These are phyloP conservation scores for Komagataea norvegica DNA, from an alignment of 1,139 yeast genomes.

Conservation along the genomic window DNA sequence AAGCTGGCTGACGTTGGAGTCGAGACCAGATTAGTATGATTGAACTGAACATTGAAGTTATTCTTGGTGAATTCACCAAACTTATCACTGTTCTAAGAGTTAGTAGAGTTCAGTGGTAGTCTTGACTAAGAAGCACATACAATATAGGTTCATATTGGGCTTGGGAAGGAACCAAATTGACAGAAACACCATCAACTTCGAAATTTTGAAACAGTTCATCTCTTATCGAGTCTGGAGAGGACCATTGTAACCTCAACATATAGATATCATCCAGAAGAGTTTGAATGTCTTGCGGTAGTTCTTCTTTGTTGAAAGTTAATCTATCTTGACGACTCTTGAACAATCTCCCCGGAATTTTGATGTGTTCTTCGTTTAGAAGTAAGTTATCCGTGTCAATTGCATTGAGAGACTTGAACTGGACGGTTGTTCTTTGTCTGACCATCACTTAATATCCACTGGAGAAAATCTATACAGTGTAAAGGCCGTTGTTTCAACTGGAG, in stretches of 20 bases:
- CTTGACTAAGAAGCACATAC: neutral
- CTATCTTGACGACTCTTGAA: slow-evolving; percentile 20
- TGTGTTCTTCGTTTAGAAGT: slow-evolving; percentile 12
- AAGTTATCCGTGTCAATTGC: slow-evolving; percentile 22
- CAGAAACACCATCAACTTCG: slow-evolving; percentile 17
- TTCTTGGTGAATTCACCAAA: slow-evolving; percentile 15
- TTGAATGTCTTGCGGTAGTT: slow-evolving; percentile 15
- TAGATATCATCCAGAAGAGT: slow-evolving; percentile 14
- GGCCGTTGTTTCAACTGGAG: neutral
- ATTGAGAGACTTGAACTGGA: slow-evolving; percentile 17
- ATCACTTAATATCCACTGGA: too few relatives aligned
- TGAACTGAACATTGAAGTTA: slow-evolving; percentile 15
- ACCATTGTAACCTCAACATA: slow-evolving; percentile 22
- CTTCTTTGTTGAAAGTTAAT: slow-evolving; percentile 15
- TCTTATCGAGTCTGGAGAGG: slow-evolving; percentile 5
- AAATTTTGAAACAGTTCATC: slow-evolving; percentile 19
- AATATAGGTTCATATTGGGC: slow-evolving; percentile 18
- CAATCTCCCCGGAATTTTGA: slow-evolving; percentile 20
- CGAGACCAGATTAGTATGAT: slow-evolving; percentile 14
- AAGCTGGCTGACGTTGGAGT: slow-evolving; percentile 23
- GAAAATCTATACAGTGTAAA: too few relatives aligned
- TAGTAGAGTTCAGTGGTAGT: too few relatives aligned
- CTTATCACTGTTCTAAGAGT: slow-evolving; percentile 12
- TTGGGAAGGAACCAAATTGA: slow-evolving; percentile 18
- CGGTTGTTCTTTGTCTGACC: slow-evolving; percentile 21